phyloP scores from a whole-genome alignment of 495 filamentous ascomycete genomes.

The Xylaria nigripes region DNA sequence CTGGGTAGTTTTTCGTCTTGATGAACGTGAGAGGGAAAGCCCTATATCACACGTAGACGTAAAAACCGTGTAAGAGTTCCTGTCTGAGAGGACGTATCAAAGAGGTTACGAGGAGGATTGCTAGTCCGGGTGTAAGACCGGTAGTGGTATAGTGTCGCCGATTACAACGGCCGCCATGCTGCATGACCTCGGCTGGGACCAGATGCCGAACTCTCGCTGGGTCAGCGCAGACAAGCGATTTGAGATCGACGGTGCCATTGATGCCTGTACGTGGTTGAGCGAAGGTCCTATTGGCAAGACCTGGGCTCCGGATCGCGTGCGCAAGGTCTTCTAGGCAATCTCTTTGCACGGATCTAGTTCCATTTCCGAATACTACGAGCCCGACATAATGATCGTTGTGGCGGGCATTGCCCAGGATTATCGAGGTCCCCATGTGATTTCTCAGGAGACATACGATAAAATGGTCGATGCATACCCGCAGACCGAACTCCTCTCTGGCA shows the following conservation, averaged over 20 bases:
- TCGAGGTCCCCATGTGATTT: constrained; percentile 10
- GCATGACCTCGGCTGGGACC: constrained; percentile 27
- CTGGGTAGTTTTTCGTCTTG: too few relatives aligned
- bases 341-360: constrained; percentile 13
- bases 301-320: constrained; percentile 14
- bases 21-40: too few relatives aligned
- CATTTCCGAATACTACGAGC: constrained; percentile 17
- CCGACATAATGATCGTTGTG: constrained; percentile 16
- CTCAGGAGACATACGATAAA: constrained; percentile 1
- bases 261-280: constrained; percentile 65
- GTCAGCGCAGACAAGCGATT: constrained; percentile 29
- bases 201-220: constrained; percentile 18
- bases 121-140: too few relatives aligned
- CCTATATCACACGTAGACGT: too few relatives aligned
- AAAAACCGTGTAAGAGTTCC: too few relatives aligned
- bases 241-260: constrained; percentile 65
- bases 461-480: constrained; percentile 15
- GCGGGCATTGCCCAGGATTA: constrained; percentile 16
- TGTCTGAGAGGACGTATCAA: too few relatives aligned
- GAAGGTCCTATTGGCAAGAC: constrained; percentile 4
- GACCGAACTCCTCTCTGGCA: constrained; percentile 1
- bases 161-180: constrained; percentile 16
- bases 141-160: too few relatives aligned
- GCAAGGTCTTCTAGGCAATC: constrained; percentile 20
- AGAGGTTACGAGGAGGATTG: too few relatives aligned